Evolutionary conservation across 2,329 filamentous ascomycete species (phyloP).

Genomic region (Penicillium sp.): DNA sequence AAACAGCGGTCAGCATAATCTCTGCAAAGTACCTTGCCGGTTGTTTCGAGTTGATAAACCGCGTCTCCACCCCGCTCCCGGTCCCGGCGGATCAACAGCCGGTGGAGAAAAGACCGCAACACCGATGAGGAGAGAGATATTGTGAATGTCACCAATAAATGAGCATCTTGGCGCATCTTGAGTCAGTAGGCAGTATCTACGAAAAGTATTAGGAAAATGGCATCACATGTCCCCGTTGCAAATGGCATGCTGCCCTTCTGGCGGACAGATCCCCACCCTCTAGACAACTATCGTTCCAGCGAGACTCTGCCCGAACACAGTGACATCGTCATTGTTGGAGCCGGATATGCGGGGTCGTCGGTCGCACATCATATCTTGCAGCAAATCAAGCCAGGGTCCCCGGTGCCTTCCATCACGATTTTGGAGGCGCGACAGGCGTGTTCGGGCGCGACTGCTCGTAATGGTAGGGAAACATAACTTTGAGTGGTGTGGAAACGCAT

Average conservation of each 20-base stretch:
- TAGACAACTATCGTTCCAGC: conserved; percentile 45
- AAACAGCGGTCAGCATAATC: neutral
- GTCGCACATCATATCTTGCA: conserved; percentile 43
- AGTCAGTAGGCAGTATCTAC: no score
- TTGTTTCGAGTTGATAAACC: neutral
- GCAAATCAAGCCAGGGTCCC: conserved; percentile 11
- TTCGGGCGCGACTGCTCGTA: conserved; percentile 45
- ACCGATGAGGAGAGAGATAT: neutral
- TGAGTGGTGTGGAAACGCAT: neutral
- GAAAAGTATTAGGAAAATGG: neutral
- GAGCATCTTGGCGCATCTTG: neutral
- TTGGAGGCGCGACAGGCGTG: conserved; percentile 44
- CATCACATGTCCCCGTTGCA: conserved; percentile 13
- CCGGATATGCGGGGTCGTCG: conserved; percentile 47
- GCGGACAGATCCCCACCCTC: conserved; percentile 39
- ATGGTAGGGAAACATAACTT: conserved; percentile 29
- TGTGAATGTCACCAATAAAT: neutral
- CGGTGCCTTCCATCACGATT: conserved; percentile 35
- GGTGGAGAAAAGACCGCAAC: neutral
- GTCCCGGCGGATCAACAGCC: neutral
- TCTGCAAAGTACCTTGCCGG: neutral
- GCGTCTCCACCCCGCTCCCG: neutral
- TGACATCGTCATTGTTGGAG: conserved; percentile 50
- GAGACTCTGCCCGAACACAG: conserved; percentile 36
- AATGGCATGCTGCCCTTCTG: conserved; percentile 43